These are phyloP conservation scores for Penicillium parvum DNA, from an alignment of 495 filamentous ascomycete genomes.

Conservation along the genomic window DNA sequence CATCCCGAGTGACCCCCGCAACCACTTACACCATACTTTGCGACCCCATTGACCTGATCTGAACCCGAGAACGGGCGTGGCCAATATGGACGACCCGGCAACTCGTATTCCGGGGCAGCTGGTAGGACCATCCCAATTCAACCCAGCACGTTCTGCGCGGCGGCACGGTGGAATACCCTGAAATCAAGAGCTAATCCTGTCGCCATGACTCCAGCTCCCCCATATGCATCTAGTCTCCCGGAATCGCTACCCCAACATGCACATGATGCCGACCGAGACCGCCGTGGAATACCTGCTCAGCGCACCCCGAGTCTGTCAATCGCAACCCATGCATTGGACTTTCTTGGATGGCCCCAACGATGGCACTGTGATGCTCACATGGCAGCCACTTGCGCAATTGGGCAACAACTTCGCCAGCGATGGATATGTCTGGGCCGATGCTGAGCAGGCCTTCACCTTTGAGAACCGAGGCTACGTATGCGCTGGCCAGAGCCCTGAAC, in stretches of 20 bases:
- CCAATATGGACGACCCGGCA: slow-evolving; percentile 61
- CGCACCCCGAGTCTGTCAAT: slow-evolving; percentile 72
- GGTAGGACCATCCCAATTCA: slow-evolving; percentile 38
- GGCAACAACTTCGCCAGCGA: slow-evolving; percentile 75
- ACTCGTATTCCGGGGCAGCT: slow-evolving; percentile 57
- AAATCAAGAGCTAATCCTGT: slow-evolving; percentile 18
- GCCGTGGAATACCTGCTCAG: slow-evolving; percentile 71
- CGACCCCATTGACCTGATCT: slow-evolving; percentile 14
- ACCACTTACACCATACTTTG: not conserved
- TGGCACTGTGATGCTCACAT: slow-evolving; percentile 76
- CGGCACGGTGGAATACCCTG: slow-evolving; percentile 3
- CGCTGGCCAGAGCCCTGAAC: not conserved
- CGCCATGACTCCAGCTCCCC: slow-evolving; percentile 52
- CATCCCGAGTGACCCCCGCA: slow-evolving; percentile 5
- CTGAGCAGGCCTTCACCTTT: slow-evolving; percentile 65
- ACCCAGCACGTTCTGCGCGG: slow-evolving; percentile 1
- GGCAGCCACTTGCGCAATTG: slow-evolving; percentile 70
- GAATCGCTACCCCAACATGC: slow-evolving; percentile 64
- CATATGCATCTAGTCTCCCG: slow-evolving; percentile 84
- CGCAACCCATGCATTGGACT: slow-evolving; percentile 82
- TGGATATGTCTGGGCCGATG: slow-evolving; percentile 84
- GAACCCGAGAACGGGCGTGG: slow-evolving; percentile 10
- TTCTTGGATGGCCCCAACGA: slow-evolving; percentile 79
- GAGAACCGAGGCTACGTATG: slow-evolving; percentile 76
- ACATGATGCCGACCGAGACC: slow-evolving; percentile 60